Percentiles rank a stretch among this genome's conserved stretches.
Conservation (phyloP, 345 rosid genomes). For the Sisymbrium altissimum region DNA sequence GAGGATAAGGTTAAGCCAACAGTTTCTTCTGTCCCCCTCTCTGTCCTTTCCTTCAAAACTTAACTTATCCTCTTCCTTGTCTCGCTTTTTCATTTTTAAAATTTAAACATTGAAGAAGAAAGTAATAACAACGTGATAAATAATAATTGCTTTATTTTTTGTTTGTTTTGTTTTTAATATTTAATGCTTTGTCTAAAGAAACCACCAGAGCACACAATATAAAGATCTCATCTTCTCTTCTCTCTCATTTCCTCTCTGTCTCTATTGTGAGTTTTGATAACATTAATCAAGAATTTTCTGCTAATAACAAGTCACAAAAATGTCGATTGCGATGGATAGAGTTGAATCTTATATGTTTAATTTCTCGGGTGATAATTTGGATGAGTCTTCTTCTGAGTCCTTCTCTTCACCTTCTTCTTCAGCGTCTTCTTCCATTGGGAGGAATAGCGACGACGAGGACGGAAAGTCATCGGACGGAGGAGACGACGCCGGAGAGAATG, state of each 20-base stretch:
- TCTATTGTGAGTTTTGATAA: not conserved
- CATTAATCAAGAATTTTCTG: not conserved
- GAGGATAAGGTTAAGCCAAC: slow-evolving; percentile 31
- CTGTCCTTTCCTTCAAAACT: not conserved
- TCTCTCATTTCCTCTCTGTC: not conserved
- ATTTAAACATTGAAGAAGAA: not conserved
- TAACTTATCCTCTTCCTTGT: not conserved
- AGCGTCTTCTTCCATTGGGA: slow-evolving; percentile 57
- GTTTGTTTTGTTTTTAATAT: slow-evolving; percentile 3
- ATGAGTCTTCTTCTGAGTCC: slow-evolving; percentile 30
- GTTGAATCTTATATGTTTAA: slow-evolving; percentile 30
- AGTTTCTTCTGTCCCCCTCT: slow-evolving; percentile 17
- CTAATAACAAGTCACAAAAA: not conserved
- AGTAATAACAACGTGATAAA: slow-evolving; percentile 22
- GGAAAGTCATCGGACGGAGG: slow-evolving; percentile 34
- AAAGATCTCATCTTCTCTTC: slow-evolving; percentile 30
- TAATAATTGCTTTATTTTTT: not conserved
- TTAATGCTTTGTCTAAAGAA: not conserved
- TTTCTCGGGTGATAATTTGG: slow-evolving; percentile 12
- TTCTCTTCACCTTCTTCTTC: slow-evolving; percentile 33
- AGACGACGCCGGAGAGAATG: slow-evolving; percentile 36
- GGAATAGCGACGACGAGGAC: slow-evolving; percentile 45
- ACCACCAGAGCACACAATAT: slow-evolving; percentile 17
- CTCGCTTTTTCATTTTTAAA: not conserved
- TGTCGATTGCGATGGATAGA: slow-evolving; percentile 38